phyloP scores from a whole-genome alignment of 768 basidiomycete genomes.

The Hygrocybe punicea region DNA sequence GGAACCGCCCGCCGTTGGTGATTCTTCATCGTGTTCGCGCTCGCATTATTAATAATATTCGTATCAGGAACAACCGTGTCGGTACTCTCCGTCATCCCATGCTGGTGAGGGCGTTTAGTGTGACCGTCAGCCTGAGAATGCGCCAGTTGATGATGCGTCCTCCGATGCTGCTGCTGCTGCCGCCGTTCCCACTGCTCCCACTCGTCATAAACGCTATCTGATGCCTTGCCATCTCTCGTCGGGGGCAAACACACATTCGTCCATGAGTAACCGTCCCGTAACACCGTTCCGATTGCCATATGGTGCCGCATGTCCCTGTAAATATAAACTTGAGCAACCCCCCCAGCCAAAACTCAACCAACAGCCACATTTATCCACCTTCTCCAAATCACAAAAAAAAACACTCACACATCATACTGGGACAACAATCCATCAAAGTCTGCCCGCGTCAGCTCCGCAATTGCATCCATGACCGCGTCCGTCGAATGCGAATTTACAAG shows the following conservation, averaged over 20 bases:
- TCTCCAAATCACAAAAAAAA: background rate
- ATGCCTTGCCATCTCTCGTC: constrained; percentile 51
- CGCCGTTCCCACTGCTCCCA: constrained; percentile 52
- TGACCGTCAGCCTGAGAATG: too few relatives aligned
- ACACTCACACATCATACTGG: constrained; percentile 60
- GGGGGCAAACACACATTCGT: constrained; percentile 36
- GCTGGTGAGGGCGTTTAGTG: too few relatives aligned
- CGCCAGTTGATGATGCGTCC: too few relatives aligned
- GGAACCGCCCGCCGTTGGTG: too few relatives aligned
- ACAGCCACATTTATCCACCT: too few relatives aligned
- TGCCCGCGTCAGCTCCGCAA: constrained; percentile 52
- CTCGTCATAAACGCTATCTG: constrained; percentile 54
- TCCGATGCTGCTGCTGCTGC: constrained; percentile 12
- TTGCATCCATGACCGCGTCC: constrained; percentile 19
- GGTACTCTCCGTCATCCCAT: too few relatives aligned
- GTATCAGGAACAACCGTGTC: too few relatives aligned
- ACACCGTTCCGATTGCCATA: constrained; percentile 43
- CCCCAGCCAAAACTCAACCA: too few relatives aligned
- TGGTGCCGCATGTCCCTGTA: constrained; percentile 65
- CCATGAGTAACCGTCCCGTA: constrained; percentile 54
- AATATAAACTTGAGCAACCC: constrained; percentile 5
- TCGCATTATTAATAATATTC: too few relatives aligned
- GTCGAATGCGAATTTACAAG: background rate
- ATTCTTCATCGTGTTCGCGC: too few relatives aligned
- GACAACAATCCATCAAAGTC: constrained; percentile 59